These are phyloP conservation scores for Kwoniella europaea DNA, from an alignment of 768 basidiomycete species.

Conservation along the genomic window DNA sequence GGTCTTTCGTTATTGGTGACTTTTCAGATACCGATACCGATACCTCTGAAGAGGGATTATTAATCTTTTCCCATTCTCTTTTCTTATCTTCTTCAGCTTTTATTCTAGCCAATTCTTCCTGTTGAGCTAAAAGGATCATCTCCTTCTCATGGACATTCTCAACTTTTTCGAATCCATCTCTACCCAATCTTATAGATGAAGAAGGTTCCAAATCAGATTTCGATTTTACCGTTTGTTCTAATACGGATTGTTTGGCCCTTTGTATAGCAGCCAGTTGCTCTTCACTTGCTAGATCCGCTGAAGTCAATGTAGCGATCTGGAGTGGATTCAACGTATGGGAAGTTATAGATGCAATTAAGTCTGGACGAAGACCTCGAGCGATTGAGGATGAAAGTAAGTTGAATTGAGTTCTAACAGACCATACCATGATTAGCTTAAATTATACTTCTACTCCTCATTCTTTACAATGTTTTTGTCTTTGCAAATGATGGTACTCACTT, in stretches of 20 bases:
- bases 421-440: background rate
- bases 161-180: conserved; percentile 49
- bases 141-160: conserved; percentile 38
- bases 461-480: background rate
- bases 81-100: conserved; percentile 19
- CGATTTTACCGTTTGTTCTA: conserved; percentile 42
- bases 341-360: conserved; percentile 36
- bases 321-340: conserved; percentile 28
- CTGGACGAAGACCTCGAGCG: conserved; percentile 41
- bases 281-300: conserved; percentile 48
- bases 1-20: conserved; percentile 13
- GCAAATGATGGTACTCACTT: conserved; percentile 43
- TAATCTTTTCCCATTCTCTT: conserved; percentile 1
- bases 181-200: conserved; percentile 36
- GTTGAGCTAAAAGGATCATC: conserved; percentile 26
- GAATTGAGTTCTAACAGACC: conserved; percentile 45
- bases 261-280: conserved; percentile 46
- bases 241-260: conserved; percentile 32
- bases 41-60: conserved; percentile 7
- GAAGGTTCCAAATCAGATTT: conserved; percentile 25
- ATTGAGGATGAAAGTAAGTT: conserved; percentile 47
- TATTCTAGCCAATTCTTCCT: conserved; percentile 23
- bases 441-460: background rate
- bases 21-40: background rate
- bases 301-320: conserved; percentile 45